phyloP scores from a whole-genome alignment of 148 eudicot genomes.

The Gaultheria prostrata region DNA sequence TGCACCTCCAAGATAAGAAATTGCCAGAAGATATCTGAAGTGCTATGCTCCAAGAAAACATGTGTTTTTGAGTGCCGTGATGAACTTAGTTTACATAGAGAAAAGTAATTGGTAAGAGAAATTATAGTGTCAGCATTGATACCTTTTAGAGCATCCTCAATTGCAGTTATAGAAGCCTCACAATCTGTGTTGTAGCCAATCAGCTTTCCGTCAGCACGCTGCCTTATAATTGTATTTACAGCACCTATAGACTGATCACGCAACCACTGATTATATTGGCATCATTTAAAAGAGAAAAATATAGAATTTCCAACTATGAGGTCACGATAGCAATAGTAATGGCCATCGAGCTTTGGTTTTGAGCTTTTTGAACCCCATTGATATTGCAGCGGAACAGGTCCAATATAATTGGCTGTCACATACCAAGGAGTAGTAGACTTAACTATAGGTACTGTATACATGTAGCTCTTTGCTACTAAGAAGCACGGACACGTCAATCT shows the following conservation, averaged over 20 bases:
- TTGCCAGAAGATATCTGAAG: not conserved
- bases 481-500: not conserved
- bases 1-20: not conserved
- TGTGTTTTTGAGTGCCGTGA: not conserved
- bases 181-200: conserved; percentile 54
- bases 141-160: conserved; percentile 55
- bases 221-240: conserved; percentile 47
- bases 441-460: not conserved
- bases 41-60: not conserved
- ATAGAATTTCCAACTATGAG: not conserved
- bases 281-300: not conserved
- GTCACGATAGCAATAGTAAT: not conserved
- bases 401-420: too few species aligned
- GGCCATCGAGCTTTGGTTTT: not conserved
- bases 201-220: conserved; percentile 41
- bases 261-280: conserved; percentile 18
- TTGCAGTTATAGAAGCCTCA: conserved; percentile 51
- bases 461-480: not conserved
- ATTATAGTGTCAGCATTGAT: not conserved
- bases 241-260: conserved; percentile 50
- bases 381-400: not conserved
- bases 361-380: not conserved
- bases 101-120: conserved; percentile 10
- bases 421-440: not conserved
- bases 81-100: not conserved